Base-by-base conservation (phyloP, 305 asterid genomes). In the Fraxinus sp. region DNA sequence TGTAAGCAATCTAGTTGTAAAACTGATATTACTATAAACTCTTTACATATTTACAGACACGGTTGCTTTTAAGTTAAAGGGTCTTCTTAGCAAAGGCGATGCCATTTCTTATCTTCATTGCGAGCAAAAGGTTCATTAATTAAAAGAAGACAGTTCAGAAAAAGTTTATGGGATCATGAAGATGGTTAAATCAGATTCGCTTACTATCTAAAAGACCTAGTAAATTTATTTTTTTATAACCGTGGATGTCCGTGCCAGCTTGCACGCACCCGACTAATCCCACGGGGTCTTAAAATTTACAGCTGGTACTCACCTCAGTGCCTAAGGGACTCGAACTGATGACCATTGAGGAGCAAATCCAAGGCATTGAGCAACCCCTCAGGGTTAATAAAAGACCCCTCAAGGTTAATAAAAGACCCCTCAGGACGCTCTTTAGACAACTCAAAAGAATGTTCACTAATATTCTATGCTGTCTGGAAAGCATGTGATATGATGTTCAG, bases 1-100 rank as follows among this genome's bases (percentile, higher is more conserved):
- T 76, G 82, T 80, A 77, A 80, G 57, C 46, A 59, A 64, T 30
- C 64, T 41, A 74, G 73, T 41, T 80, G 39, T 36, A 20, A 68
- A 55, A 39, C 55, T 35, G 49, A 72, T 14, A 20, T 32, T 10
- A 32, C 77, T 72, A 14, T 33, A 26, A 78, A 36, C n/a, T 70
- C 20, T 18, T 68, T 24, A n/a, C 70, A 11, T 78, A 59, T 74
- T 11, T 70, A 70, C 72, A 8, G 72, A 20, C 30, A 2, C 52
- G 55, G 71, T 68, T 37, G 35, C 37, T 74, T 79, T 32, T 14
- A 39, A 46, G 33, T 83, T 36, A 59, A 35, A 35, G 46, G 9
- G 75, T 52, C 46, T 64, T 49, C 81, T 77, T 37, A 52, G 41
- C 75, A 52, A 28, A 52, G 80, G 49, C 11, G 14, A 70, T 71